These are phyloP conservation scores for Penicillium diatomitis DNA, from an alignment of 495 filamentous ascomycete genomes.

Conservation along the genomic window DNA sequence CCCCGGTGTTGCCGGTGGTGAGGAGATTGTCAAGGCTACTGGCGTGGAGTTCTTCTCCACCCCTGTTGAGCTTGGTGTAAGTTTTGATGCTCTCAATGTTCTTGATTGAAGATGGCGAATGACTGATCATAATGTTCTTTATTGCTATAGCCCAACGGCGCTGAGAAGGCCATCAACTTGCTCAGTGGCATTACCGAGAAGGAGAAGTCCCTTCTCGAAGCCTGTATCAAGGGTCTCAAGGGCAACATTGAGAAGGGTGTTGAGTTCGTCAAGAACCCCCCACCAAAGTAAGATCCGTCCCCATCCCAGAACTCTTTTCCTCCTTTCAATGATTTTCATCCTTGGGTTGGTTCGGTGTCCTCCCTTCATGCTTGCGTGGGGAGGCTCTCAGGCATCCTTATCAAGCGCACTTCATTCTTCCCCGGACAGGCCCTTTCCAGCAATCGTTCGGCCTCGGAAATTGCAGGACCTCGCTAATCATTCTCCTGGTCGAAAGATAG, in stretches of 20 bases:
- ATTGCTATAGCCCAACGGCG: conserved; percentile 60
- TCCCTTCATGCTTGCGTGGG: not conserved
- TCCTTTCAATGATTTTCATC: not conserved
- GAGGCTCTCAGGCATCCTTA: not conserved
- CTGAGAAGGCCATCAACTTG: conserved; percentile 71
- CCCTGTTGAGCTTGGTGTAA: conserved; percentile 87
- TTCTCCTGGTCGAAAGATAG: conserved; percentile 36
- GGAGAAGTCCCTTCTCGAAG: conserved; percentile 81
- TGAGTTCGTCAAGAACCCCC: conserved; percentile 77
- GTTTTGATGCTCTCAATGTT: conserved; percentile 17
- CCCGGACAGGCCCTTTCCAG: conserved; percentile 1
- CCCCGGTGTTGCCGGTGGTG: conserved; percentile 78
- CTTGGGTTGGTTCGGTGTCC: too few relatives aligned
- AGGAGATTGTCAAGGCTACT: conserved; percentile 68
- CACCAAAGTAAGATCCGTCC: conserved; percentile 55
- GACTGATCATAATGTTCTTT: not conserved
- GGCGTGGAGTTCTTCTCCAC: conserved; percentile 94
- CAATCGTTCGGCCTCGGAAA: conserved; percentile 1
- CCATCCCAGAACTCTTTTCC: conserved; percentile 9
- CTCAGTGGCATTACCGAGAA: conserved; percentile 61
- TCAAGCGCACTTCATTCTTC: conserved; percentile 6
- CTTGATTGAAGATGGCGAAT: not conserved
- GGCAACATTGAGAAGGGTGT: conserved; percentile 91
- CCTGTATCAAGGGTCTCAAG: conserved; percentile 64
- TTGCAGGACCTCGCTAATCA: conserved; percentile 33